These are phyloP conservation scores for Flaveria floridana DNA, from an alignment of 140 eudicot species.

Conservation along the genomic window DNA sequence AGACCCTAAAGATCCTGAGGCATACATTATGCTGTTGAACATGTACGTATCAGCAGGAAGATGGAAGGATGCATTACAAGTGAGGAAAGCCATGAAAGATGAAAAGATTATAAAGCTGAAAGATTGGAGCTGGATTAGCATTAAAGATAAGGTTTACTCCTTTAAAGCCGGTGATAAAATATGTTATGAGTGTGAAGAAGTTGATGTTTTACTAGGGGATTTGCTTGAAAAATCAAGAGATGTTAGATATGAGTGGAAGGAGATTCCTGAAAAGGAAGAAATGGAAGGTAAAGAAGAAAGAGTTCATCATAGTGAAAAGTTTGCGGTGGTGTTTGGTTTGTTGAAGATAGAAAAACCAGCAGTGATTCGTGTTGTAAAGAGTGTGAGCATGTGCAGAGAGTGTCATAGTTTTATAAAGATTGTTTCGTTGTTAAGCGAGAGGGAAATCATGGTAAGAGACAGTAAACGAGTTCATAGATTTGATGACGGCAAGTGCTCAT, in stretches of 20 bases:
- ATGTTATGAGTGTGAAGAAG: conserved; percentile 35
- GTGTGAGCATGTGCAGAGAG: conserved; percentile 71
- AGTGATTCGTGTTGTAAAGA: conserved; percentile 61
- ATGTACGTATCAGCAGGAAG: conserved; percentile 67
- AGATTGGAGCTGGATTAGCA: conserved; percentile 88
- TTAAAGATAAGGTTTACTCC: conserved; percentile 62
- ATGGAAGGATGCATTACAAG: conserved; percentile 77
- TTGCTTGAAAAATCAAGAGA: conserved; percentile 52
- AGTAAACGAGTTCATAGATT: conserved; percentile 75
- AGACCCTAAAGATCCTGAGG: conserved; percentile 61
- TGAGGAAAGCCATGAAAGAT: conserved; percentile 70
- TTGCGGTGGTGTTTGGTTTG: conserved; percentile 78
- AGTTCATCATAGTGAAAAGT: conserved; percentile 73
- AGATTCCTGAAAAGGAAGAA: conserved; percentile 25
- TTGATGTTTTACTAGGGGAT: conserved; percentile 41
- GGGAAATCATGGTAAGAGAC: conserved; percentile 70
- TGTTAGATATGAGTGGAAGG: conserved; percentile 51
- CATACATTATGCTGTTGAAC: conserved; percentile 56
- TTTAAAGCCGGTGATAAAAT: conserved; percentile 45
- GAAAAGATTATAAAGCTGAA: conserved; percentile 51
- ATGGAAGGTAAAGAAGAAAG: conserved; percentile 37
- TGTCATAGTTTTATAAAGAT: conserved; percentile 68
- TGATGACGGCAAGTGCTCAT: conserved; percentile 66
- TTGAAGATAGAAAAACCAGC: conserved; percentile 46
- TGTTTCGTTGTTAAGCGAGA: conserved; percentile 43